Conservation (phyloP, 2,329 filamentous ascomycete species). For the Trichoderma sp. region DNA sequence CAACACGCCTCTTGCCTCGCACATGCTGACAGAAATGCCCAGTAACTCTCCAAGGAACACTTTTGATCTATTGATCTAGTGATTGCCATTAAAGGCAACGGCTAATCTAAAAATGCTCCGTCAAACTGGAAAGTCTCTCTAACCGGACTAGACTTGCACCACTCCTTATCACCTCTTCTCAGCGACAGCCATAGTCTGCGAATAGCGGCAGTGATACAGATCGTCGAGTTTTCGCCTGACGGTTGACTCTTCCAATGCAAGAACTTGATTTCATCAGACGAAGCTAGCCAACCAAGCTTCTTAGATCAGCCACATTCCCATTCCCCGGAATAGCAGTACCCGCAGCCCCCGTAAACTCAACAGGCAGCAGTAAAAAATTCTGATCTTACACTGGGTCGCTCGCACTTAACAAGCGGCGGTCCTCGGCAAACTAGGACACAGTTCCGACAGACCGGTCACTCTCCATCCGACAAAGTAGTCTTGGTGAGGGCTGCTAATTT, state of each 20-base stretch:
- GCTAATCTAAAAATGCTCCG: not conserved
- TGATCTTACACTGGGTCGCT: not conserved
- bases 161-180: not conserved
- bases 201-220: not conserved
- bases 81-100: not conserved
- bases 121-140: not conserved
- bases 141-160: not conserved
- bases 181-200: not conserved
- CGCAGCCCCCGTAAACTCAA: not conserved
- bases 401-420: not conserved
- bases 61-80: conserved; percentile 6
- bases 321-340: conserved; percentile 15
- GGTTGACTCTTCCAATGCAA: not conserved
- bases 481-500: not conserved
- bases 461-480: not conserved
- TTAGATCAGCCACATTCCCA: conserved; percentile 3
- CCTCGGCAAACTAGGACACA: not conserved
- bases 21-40: not conserved
- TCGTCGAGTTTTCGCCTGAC: not conserved
- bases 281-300: conserved; percentile 11
- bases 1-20: not conserved
- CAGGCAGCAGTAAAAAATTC: conserved; percentile 23
- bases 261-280: not conserved
- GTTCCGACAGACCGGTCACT: not conserved
- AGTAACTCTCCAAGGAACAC: not conserved